Evolutionary conservation across 768 basidiomycete genomes (phyloP).

Genomic region (Neoboletus subvelutipes): DNA sequence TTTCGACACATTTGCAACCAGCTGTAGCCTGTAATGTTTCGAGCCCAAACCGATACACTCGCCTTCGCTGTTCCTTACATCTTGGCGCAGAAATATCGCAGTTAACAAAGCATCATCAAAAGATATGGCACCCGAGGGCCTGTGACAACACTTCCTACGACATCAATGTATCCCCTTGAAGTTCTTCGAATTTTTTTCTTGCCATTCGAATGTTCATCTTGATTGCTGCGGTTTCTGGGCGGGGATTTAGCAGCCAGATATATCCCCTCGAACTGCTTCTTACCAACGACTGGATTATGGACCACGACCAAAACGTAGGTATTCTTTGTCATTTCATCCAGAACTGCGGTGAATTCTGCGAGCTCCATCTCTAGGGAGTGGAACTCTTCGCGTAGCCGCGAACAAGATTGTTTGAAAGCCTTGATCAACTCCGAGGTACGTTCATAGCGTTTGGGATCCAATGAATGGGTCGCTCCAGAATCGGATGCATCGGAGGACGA

Average conservation of each 20-base stretch:
- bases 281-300: slow-evolving; percentile 86
- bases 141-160: slow-evolving; percentile 16
- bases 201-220: slow-evolving; percentile 87
- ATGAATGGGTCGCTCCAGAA: slow-evolving; percentile 40
- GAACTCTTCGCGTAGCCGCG: slow-evolving; percentile 82
- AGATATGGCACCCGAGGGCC: not conserved
- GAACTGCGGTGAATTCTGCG: slow-evolving; percentile 80
- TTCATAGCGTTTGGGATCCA: slow-evolving; percentile 76
- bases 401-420: slow-evolving; percentile 90
- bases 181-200: slow-evolving; percentile 83
- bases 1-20: not conserved
- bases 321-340: slow-evolving; percentile 91
- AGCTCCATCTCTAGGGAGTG: slow-evolving; percentile 85
- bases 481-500: slow-evolving; percentile 41
- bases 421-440: slow-evolving; percentile 93
- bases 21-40: not conserved
- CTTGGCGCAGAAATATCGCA: not conserved
- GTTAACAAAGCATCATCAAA: not conserved
- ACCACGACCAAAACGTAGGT: slow-evolving; percentile 91
- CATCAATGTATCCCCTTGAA: slow-evolving; percentile 69
- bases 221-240: slow-evolving; percentile 80
- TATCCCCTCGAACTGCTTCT: slow-evolving; percentile 18
- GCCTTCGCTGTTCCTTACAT: not conserved
- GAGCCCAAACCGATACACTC: not conserved
- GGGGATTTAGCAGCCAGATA: not conserved